Conservation (phyloP, 371 early-diverging fungal genomes). For the Coemansia sp. region DNA sequence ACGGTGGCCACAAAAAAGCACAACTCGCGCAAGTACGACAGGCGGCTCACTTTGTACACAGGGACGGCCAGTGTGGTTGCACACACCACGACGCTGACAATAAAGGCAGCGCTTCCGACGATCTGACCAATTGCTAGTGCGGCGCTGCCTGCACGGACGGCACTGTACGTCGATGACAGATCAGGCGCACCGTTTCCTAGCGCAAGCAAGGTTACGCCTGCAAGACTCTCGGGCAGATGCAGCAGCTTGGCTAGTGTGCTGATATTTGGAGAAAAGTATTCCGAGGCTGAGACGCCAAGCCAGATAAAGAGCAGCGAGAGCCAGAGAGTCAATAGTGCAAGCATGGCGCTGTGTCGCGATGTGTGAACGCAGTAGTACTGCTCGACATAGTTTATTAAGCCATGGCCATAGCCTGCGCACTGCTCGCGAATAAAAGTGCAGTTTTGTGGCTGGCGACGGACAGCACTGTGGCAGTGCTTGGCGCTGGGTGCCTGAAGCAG, state of each 20-base stretch:
- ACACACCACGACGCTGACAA: constrained; percentile 72
- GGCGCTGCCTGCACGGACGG: constrained; percentile 69
- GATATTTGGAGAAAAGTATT: constrained; percentile 54
- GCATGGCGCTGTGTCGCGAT: constrained; percentile 8
- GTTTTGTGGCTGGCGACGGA: constrained; percentile 14
- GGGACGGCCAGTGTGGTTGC: constrained; percentile 67
- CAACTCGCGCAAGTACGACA: constrained; percentile 70
- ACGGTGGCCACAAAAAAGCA: constrained; percentile 59
- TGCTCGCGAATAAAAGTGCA: constrained; percentile 36
- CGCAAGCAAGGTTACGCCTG: constrained; percentile 83
- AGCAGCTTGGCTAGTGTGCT: constrained; percentile 41
- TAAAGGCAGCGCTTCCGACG: constrained; percentile 76
- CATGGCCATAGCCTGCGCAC: constrained; percentile 42
- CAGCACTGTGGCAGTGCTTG: constrained; percentile 14
- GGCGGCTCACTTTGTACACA: constrained; percentile 62
- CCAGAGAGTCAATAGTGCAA: constrained; percentile 34
- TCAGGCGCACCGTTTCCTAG: constrained; percentile 88
- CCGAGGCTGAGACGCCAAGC: constrained; percentile 53
- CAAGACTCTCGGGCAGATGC: constrained; percentile 54
- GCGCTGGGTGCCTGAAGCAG: not conserved
- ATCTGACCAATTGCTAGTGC: constrained; percentile 80
- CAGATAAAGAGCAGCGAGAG: constrained; percentile 46
- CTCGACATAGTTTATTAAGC: constrained; percentile 39
- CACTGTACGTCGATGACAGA: constrained; percentile 75
- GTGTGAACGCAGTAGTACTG: constrained; percentile 39